Percentiles rank a stretch among this genome's conserved stretches.
Evolutionary conservation across 768 basidiomycete species (phyloP).

Genomic region (Austroboletus eburneus): DNA sequence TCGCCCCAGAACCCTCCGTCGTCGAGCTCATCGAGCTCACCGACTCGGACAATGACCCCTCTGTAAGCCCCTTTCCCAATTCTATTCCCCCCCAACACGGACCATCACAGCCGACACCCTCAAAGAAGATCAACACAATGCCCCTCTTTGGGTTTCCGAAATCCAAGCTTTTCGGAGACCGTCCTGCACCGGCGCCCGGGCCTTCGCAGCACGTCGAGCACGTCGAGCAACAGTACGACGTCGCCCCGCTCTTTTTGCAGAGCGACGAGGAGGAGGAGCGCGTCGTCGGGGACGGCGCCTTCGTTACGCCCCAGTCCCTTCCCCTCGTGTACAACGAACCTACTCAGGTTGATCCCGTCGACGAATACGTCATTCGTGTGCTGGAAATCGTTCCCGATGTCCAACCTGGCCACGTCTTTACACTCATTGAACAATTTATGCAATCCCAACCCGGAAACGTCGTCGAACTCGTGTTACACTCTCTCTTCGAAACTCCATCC

Average conservation of each 20-base stretch:
- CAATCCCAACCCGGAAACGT: constrained; percentile 33
- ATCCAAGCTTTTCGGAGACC: constrained; percentile 7
- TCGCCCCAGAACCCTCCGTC: constrained; percentile 5
- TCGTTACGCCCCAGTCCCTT: too few relatives aligned
- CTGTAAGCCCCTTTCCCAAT: neutral
- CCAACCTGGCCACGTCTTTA: constrained; percentile 47
- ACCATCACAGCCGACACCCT: constrained; percentile 5
- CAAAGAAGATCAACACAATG: neutral
- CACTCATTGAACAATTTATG: constrained; percentile 44
- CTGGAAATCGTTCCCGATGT: constrained; percentile 73
- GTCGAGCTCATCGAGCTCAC: constrained; percentile 46
- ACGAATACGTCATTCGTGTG: constrained; percentile 43
- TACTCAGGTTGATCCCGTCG: constrained; percentile 18
- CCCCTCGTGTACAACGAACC: too few relatives aligned
- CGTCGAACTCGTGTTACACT: constrained; percentile 53
- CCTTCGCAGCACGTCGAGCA: constrained; percentile 9
- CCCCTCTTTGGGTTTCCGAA: constrained; percentile 14
- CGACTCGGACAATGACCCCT: constrained; percentile 44
- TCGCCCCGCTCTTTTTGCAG: constrained; percentile 35
- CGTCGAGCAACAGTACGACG: neutral
- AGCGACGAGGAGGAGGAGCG: constrained; percentile 35
- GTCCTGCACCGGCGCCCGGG: constrained; percentile 4
- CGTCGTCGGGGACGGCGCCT: too few relatives aligned
- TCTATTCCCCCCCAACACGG: neutral
- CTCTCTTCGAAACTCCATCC: constrained; percentile 55